phyloP scores from a whole-genome alignment of 148 eudicot species.

The Vaccinium macrocarpon region DNA sequence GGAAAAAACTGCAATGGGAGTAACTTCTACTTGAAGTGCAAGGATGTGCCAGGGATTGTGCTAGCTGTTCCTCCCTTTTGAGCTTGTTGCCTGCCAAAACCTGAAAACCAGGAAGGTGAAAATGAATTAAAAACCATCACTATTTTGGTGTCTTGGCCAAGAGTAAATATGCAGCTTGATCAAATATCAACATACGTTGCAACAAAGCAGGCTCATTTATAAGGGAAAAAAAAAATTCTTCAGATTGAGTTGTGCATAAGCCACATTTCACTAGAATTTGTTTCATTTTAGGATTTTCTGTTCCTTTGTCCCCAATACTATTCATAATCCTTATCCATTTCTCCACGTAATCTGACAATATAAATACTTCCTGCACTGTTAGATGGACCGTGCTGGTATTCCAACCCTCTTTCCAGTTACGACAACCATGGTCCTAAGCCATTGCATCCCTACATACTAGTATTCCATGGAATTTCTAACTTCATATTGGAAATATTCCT shows the following conservation, averaged over 20 bases:
- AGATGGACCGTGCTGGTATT: neutral
- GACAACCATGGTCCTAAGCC: neutral
- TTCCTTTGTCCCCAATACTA: neutral
- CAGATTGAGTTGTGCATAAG: neutral
- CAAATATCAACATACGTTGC: neutral
- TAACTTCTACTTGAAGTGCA: constrained; percentile 86
- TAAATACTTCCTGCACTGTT: neutral
- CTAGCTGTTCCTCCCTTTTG: constrained; percentile 99
- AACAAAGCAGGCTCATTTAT: neutral
- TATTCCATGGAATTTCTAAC: neutral
- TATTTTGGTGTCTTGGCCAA: neutral
- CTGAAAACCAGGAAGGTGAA: constrained; percentile 30
- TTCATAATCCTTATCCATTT: neutral
- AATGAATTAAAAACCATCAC: neutral
- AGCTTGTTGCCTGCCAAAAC: constrained; percentile 99
- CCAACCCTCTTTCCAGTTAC: neutral
- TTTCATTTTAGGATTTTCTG: neutral
- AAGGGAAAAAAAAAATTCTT: neutral
- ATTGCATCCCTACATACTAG: neutral
- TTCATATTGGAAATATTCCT: neutral
- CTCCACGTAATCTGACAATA: neutral
- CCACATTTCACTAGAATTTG: neutral
- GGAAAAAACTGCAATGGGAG: neutral
- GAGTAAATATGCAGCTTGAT: neutral
- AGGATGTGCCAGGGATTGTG: constrained; percentile 98